phyloP scores from a whole-genome alignment of 1,139 yeast species.

The Kluyveromyces marxianus region DNA sequence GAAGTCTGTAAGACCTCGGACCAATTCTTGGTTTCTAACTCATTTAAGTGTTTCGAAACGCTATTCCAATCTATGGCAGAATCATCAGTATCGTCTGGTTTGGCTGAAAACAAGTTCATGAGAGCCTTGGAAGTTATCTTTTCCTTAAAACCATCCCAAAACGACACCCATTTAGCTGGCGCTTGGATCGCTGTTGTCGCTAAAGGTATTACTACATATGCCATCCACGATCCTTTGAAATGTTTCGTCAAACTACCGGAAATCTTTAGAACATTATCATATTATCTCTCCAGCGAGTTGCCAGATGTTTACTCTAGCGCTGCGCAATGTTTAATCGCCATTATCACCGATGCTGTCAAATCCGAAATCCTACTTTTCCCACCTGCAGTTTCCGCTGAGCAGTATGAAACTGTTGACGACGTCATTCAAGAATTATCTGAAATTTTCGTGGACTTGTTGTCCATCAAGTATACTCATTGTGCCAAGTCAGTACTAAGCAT shows the following conservation, averaged over 20 bases:
- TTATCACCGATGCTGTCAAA: constrained; percentile 58
- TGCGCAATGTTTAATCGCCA: constrained; percentile 78
- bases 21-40: constrained; percentile 71
- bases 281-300: constrained; percentile 60
- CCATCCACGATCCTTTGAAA: constrained; percentile 48
- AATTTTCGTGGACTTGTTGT: constrained; percentile 48
- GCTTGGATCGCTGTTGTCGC: constrained; percentile 95
- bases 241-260: constrained; percentile 52
- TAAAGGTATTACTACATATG: constrained; percentile 68
- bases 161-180: constrained; percentile 81
- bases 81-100: constrained; percentile 20
- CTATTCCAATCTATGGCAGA: constrained; percentile 61
- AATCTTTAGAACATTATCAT: constrained; percentile 49
- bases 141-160: constrained; percentile 71
- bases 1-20: constrained; percentile 77
- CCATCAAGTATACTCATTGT: constrained; percentile 70
- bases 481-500: constrained; percentile 70
- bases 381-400: constrained; percentile 35
- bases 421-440: constrained; percentile 49
- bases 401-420: constrained; percentile 50
- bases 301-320: constrained; percentile 68
- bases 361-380: constrained; percentile 50
- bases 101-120: constrained; percentile 51
- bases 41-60: constrained; percentile 81
- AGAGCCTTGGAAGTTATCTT: constrained; percentile 64